These are phyloP conservation scores for Tagetes patula DNA, from an alignment of 129 eudicot species.

Conservation along the genomic window DNA sequence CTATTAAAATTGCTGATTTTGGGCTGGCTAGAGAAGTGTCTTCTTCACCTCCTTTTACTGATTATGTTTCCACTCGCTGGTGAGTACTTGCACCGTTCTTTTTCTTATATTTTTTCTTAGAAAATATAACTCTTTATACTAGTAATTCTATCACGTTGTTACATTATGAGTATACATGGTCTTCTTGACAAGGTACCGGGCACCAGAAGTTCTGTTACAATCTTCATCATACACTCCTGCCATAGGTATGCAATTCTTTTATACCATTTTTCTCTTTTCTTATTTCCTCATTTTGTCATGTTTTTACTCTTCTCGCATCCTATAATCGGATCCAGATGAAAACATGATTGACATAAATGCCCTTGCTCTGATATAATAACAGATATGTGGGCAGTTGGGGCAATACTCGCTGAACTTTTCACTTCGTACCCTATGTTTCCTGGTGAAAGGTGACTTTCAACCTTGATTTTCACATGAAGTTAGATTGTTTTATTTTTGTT, in stretches of 20 bases:
- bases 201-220: conserved; percentile 92
- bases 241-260: conserved; percentile 51
- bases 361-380: conserved; percentile 19
- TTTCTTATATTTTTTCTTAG: background rate
- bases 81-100: conserved; percentile 32
- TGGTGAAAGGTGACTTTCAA: conserved; percentile 68
- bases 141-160: conserved; percentile 7
- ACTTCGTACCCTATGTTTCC: conserved; percentile 84
- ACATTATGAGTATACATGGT: conserved; percentile 1
- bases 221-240: conserved; percentile 80
- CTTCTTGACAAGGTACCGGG: conserved; percentile 73
- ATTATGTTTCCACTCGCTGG: conserved; percentile 98
- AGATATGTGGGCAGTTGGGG: conserved; percentile 99
- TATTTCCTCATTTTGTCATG: conserved; percentile 6
- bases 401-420: conserved; percentile 90
- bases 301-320: too few relatives aligned
- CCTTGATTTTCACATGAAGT: background rate
- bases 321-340: background rate
- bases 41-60: conserved; percentile 89
- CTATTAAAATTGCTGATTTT: conserved; percentile 87
- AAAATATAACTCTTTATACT: background rate
- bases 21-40: conserved; percentile 94
- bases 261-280: conserved; percentile 4
- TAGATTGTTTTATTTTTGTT: background rate
- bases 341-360: conserved; percentile 11